phyloP scores from a whole-genome alignment of 257 asterid species.

The Jacaranda copaia region DNA sequence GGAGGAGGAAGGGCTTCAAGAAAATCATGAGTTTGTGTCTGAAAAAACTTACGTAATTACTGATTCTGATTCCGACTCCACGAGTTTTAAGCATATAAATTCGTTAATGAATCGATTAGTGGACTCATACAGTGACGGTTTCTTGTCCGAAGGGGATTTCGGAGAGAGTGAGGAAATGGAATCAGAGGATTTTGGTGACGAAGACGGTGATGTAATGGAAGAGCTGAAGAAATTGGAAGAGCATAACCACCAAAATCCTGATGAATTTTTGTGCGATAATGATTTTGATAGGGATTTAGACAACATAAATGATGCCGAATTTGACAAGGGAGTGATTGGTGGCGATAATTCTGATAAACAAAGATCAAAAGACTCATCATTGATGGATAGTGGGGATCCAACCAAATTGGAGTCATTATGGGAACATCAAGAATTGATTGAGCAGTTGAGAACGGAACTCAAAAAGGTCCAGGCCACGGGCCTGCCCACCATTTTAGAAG shows the following conservation, averaged over 20 bases:
- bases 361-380: constrained; percentile 41
- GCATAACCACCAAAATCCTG: constrained; percentile 9
- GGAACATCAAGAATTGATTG: constrained; percentile 99
- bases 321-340: constrained; percentile 2
- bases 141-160: constrained; percentile 69
- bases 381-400: constrained; percentile 45
- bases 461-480: constrained; percentile 82
- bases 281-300: constrained; percentile 48
- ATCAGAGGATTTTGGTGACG: constrained; percentile 41
- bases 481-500: constrained; percentile 89
- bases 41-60: constrained; percentile 31
- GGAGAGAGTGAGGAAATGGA: constrained; percentile 39
- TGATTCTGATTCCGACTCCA: constrained; percentile 53
- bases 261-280: constrained; percentile 46
- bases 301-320: not conserved
- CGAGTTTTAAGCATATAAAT: constrained; percentile 39
- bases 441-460: constrained; percentile 89
- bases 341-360: constrained; percentile 41
- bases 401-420: constrained; percentile 78
- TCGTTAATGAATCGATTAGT: constrained; percentile 41
- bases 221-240: constrained; percentile 49
- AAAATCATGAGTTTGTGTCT: constrained; percentile 28
- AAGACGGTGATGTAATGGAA: constrained; percentile 54
- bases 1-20: constrained; percentile 11
- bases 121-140: constrained; percentile 54